Conservation (phyloP, 2,329 filamentous ascomycete species). For the Neodidymelliopsis sp. region DNA sequence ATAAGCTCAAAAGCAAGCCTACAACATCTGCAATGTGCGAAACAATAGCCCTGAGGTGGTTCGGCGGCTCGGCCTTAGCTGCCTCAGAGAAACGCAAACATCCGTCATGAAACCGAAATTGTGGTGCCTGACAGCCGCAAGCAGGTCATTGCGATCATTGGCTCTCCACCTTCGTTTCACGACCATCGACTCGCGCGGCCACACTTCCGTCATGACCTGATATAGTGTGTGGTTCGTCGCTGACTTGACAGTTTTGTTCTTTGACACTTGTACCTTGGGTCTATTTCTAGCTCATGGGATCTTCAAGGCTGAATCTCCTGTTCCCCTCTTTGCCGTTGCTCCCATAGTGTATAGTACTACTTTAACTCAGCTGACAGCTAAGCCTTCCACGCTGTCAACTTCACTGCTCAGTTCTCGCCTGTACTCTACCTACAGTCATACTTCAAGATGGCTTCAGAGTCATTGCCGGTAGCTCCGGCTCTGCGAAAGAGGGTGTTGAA, state of each 20-base stretch:
- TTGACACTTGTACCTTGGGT: slow-evolving; percentile 13
- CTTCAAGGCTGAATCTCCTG: slow-evolving; percentile 18
- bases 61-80: slow-evolving; percentile 6
- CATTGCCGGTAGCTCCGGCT: slow-evolving; percentile 49
- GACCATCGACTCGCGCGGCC: slow-evolving; percentile 26
- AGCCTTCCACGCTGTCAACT: slow-evolving; percentile 20
- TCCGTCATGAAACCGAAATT: slow-evolving; percentile 24
- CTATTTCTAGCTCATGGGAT: slow-evolving; percentile 29
- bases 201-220: slow-evolving; percentile 26
- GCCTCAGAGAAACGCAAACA: slow-evolving; percentile 20
- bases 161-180: slow-evolving; percentile 22
- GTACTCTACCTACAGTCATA: background rate
- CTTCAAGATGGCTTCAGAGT: slow-evolving; percentile 24
- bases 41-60: slow-evolving; percentile 16
- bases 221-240: slow-evolving; percentile 19
- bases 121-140: slow-evolving; percentile 21
- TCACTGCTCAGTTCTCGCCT: slow-evolving; percentile 2
- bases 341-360: slow-evolving; percentile 23
- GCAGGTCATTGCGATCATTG: slow-evolving; percentile 21
- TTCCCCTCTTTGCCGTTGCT: slow-evolving; percentile 28
- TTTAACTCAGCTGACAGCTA: slow-evolving; percentile 17
- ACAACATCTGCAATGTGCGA: slow-evolving; percentile 1
- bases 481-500: slow-evolving; percentile 81
- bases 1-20: background rate
- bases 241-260: slow-evolving; percentile 4